Conservation (phyloP, 2,329 filamentous ascomycete species). For the Arthrobotrys entomopaga region DNA sequence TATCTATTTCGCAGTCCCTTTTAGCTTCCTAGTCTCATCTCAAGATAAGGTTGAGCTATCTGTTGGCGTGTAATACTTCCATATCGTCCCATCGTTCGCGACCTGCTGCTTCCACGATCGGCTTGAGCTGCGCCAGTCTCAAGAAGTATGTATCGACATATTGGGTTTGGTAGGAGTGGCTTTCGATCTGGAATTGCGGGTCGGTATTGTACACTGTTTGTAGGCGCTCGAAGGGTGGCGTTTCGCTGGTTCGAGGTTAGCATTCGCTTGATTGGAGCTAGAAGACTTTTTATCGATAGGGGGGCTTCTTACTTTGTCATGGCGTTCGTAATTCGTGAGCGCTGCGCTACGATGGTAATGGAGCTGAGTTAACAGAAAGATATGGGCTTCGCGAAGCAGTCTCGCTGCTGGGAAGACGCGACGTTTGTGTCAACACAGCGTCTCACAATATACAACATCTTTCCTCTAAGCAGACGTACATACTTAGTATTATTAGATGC, state of each 20-base stretch:
- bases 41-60: not conserved
- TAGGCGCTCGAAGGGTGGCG: conserved; percentile 36
- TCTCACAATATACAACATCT: not conserved
- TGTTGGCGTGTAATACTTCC: conserved; percentile 63
- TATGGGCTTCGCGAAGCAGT: not conserved
- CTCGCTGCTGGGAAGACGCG: conserved; percentile 34
- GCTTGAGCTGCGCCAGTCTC: conserved; percentile 86
- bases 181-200: conserved; percentile 60
- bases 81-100: conserved; percentile 79
- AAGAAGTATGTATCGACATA: conserved; percentile 98
- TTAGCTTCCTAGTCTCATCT: not conserved
- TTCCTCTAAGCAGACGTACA: too few species aligned
- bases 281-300: not conserved
- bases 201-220: conserved; percentile 54
- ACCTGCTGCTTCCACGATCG: conserved; percentile 79
- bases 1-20: conserved; percentile 65
- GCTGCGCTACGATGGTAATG: not conserved
- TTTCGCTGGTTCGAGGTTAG: conserved; percentile 21
- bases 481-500: too few species aligned
- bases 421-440: conserved; percentile 23
- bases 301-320: conserved; percentile 45
- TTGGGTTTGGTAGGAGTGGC: conserved; percentile 87
- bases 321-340: conserved; percentile 2
- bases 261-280: not conserved
- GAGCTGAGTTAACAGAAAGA: conserved; percentile 3